These are phyloP conservation scores for Acephala macrosclerotiorum DNA, from an alignment of 2,329 filamentous ascomycete genomes.

Conservation along the genomic window DNA sequence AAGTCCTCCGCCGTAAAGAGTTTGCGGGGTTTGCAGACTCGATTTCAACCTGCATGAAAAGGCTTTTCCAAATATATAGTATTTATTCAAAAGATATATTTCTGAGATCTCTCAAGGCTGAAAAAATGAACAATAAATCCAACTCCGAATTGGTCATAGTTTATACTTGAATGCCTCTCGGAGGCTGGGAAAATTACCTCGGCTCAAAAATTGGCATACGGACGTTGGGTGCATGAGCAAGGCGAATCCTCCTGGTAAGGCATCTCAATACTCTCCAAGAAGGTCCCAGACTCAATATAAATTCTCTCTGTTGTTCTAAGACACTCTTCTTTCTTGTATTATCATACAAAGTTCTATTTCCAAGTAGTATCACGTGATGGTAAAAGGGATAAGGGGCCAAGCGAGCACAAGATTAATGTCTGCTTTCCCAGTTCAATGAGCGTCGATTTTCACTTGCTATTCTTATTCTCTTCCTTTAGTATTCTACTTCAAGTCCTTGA, in stretches of 20 bases:
- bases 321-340: neutral
- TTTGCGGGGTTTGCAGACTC: slow-evolving; percentile 23
- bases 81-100: neutral
- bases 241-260: no score
- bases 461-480: neutral
- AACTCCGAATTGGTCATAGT: neutral
- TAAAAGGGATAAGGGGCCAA: neutral
- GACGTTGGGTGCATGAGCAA: neutral
- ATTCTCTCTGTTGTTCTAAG: neutral
- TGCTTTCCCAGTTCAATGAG: neutral
- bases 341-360: no score
- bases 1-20: neutral
- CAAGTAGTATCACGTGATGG: neutral
- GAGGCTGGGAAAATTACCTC: slow-evolving; percentile 14
- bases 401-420: neutral
- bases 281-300: no score
- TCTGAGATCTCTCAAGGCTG: neutral
- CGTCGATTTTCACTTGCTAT: neutral
- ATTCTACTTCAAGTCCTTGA: slow-evolving; percentile 46
- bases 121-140: neutral
- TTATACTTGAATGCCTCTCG: neutral
- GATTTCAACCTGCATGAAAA: neutral
- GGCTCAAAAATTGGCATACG: slow-evolving; percentile 5
- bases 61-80: neutral
- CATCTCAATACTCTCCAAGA: neutral